Evolutionary conservation across 352 stramenopile species (phyloP).

Genomic region (Phytophthora ramorum): DNA sequence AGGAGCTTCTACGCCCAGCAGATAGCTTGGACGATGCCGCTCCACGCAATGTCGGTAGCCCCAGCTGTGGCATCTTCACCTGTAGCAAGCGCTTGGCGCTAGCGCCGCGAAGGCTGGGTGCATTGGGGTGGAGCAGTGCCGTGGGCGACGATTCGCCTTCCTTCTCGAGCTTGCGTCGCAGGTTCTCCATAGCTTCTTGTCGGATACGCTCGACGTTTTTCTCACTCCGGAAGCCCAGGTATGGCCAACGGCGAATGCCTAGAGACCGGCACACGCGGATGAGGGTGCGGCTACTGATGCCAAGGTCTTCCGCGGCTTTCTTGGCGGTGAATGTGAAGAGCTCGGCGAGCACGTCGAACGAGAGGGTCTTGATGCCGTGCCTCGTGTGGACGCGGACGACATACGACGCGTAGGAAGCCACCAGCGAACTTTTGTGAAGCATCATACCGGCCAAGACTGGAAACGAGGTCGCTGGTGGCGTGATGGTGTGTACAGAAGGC

Average conservation of each 20-base stretch:
- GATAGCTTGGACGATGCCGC: slow-evolving; percentile 20
- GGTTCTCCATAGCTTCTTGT: slow-evolving; percentile 78
- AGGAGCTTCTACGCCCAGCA: slow-evolving; percentile 19
- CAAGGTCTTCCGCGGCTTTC: slow-evolving; percentile 76
- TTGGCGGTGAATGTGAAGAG: slow-evolving; percentile 83
- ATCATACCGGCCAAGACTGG: slow-evolving; percentile 16
- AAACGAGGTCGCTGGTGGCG: slow-evolving; percentile 16
- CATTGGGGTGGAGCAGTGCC: slow-evolving; percentile 46
- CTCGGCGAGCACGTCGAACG: slow-evolving; percentile 68
- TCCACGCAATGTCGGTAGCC: slow-evolving; percentile 20
- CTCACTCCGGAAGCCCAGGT: slow-evolving; percentile 81
- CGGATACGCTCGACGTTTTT: slow-evolving; percentile 84
- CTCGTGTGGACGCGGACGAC: slow-evolving; percentile 68
- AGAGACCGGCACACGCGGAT: slow-evolving; percentile 81
- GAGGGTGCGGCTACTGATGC: slow-evolving; percentile 80
- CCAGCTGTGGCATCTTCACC: slow-evolving; percentile 56
- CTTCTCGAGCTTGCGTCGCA: slow-evolving; percentile 75
- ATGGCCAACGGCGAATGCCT: slow-evolving; percentile 79
- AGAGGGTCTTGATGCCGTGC: slow-evolving; percentile 81
- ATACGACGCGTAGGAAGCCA: slow-evolving; percentile 60
- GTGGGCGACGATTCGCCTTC: slow-evolving; percentile 42
- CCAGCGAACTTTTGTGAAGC: slow-evolving; percentile 38
- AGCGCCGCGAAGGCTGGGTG: slow-evolving; percentile 62
- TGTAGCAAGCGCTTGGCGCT: slow-evolving; percentile 79
- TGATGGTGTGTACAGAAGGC: slow-evolving; percentile 32